These are phyloP conservation scores for Fusarium buxicola DNA, from an alignment of 2,329 filamentous ascomycete genomes.

Conservation along the genomic window DNA sequence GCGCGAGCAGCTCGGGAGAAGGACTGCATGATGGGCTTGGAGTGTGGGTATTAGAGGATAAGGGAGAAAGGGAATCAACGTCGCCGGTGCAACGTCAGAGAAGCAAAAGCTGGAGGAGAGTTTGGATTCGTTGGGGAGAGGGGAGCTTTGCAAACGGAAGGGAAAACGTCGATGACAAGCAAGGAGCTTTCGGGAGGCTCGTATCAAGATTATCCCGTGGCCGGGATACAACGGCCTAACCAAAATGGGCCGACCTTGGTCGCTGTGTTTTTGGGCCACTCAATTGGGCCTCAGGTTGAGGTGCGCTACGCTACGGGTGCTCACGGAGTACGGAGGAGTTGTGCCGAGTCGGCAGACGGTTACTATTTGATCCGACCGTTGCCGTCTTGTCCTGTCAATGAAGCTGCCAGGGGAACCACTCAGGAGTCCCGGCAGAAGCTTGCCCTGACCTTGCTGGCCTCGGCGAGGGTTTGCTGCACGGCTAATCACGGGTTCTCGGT, in stretches of 20 bases:
- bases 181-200: slow-evolving; percentile 45
- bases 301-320: slow-evolving; percentile 47
- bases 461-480: slow-evolving; percentile 27
- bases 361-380: slow-evolving; percentile 42
- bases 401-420: slow-evolving; percentile 16
- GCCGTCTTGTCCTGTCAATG: slow-evolving; percentile 4
- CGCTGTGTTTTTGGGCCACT: slow-evolving; percentile 22
- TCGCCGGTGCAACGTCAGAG: slow-evolving; percentile 31
- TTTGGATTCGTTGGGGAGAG: slow-evolving; percentile 24
- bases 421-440: slow-evolving; percentile 15
- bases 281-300: slow-evolving; percentile 30
- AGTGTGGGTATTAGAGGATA: slow-evolving; percentile 13
- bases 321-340: slow-evolving; percentile 46
- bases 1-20: slow-evolving; percentile 78
- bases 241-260: slow-evolving; percentile 37
- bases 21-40: slow-evolving; percentile 78
- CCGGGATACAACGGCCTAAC: slow-evolving; percentile 42
- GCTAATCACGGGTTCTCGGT: slow-evolving; percentile 46
- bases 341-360: slow-evolving; percentile 38
- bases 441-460: slow-evolving; percentile 11
- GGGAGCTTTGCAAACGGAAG: slow-evolving; percentile 34
- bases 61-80: slow-evolving; percentile 23
- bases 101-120: slow-evolving; percentile 19
- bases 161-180: slow-evolving; percentile 45
- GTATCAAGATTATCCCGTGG: slow-evolving; percentile 49